These are phyloP conservation scores for Phytopythium mirpurense DNA, from an alignment of 352 stramenopile species.

Conservation along the genomic window DNA sequence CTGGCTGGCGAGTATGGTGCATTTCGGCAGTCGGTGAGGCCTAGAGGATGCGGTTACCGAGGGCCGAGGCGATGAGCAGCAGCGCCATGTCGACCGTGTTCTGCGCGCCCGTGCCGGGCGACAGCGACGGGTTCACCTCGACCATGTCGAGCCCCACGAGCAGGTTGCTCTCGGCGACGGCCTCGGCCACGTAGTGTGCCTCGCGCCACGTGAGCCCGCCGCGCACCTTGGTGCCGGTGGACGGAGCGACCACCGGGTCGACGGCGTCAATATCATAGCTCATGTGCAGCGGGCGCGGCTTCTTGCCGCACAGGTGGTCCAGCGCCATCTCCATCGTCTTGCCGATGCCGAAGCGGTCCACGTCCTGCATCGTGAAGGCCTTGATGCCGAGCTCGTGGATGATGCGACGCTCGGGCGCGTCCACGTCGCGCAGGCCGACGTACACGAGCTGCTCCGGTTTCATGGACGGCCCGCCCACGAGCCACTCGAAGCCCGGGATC, in stretches of 20 bases:
- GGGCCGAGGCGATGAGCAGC: constrained; percentile 89
- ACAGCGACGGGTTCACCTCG: constrained; percentile 93
- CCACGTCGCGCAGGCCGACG: constrained; percentile 93
- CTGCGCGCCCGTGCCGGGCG: constrained; percentile 78
- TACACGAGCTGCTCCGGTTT: constrained; percentile 92
- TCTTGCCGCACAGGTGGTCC: constrained; percentile 88
- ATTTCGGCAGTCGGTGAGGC: not conserved
- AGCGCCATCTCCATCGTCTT: constrained; percentile 96
- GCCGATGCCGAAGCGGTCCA: constrained; percentile 95
- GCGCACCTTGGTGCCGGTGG: constrained; percentile 93
- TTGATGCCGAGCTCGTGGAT: constrained; percentile 93
- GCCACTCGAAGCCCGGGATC: constrained; percentile 94
- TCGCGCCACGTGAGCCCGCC: constrained; percentile 96
- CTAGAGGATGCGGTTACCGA: constrained; percentile 92
- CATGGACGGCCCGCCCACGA: constrained; percentile 72
- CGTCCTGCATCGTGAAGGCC: constrained; percentile 96
- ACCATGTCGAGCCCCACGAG: constrained; percentile 92
- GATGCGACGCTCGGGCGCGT: constrained; percentile 86
- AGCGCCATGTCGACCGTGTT: constrained; percentile 93
- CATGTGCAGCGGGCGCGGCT: constrained; percentile 92
- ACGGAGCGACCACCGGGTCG: constrained; percentile 93
- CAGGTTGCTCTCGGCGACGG: constrained; percentile 87
- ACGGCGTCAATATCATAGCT: constrained; percentile 98
- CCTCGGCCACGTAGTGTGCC: constrained; percentile 95
- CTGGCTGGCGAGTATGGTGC: too few species aligned